Percentiles rank a stretch among this genome's conserved stretches.
phyloP scores from a whole-genome alignment of 495 filamentous ascomycete genomes.

The Hypoxylon intermedium region DNA sequence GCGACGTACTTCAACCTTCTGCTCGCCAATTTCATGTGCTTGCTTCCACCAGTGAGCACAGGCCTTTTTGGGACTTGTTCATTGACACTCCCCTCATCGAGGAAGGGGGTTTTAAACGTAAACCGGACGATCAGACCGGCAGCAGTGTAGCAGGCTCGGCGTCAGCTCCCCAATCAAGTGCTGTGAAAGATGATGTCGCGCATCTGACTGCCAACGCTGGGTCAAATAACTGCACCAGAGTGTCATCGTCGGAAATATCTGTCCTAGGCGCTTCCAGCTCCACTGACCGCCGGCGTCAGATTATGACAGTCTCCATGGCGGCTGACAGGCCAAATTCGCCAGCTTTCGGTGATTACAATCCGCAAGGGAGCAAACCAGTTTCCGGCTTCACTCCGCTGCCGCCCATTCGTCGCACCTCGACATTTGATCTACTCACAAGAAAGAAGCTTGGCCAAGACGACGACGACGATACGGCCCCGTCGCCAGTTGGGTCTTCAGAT shows the following conservation, averaged over 20 bases:
- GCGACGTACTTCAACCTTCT: conserved; percentile 11
- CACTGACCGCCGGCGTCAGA: conserved; percentile 21
- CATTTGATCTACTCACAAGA: conserved; percentile 52
- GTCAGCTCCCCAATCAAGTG: conserved; percentile 26
- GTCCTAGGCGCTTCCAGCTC: conserved; percentile 14
- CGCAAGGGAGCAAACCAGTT: conserved; percentile 11
- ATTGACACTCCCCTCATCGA: conserved; percentile 38
- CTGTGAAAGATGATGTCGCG: conserved; percentile 34
- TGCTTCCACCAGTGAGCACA: conserved; percentile 29
- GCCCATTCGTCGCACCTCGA: conserved; percentile 60
- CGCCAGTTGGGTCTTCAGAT: conserved; percentile 38
- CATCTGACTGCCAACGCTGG: conserved; percentile 36
- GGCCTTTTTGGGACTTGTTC: conserved; percentile 33
- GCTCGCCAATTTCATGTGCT: conserved; percentile 23
- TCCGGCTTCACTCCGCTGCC: conserved; percentile 56
- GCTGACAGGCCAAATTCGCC: conserved; percentile 45
- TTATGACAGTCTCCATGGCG: conserved; percentile 44
- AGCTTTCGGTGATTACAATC: conserved; percentile 32
- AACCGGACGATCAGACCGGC: conserved; percentile 20
- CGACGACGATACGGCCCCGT: conserved; percentile 34
- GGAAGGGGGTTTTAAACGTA: conserved; percentile 38
- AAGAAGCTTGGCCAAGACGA: conserved; percentile 34
- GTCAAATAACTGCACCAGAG: conserved; percentile 47
- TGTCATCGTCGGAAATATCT: conserved; percentile 34
- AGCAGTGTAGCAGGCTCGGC: conserved; percentile 26